A percentile compares a stretch with the other conserved stretches of the same genome.
phyloP scores from a whole-genome alignment of 2,329 filamentous ascomycete genomes.

The Aspergillus puulaauensis region DNA sequence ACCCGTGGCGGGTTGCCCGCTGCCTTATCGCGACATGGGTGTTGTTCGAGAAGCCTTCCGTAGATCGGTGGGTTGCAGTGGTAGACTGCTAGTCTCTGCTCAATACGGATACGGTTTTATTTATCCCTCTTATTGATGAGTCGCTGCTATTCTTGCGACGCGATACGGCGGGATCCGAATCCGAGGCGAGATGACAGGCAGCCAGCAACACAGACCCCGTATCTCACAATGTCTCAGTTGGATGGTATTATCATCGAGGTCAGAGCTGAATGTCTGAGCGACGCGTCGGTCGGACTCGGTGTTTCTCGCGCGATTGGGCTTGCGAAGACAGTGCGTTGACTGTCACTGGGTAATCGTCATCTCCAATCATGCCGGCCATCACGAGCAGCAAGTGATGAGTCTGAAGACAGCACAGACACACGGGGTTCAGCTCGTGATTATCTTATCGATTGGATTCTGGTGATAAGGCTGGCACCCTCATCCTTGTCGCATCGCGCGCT shows the following conservation, averaged over 20 bases:
- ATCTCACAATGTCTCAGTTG: background rate
- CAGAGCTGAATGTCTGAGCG: background rate
- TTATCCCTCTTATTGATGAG: background rate
- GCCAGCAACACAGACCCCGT: background rate
- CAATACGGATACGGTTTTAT: background rate
- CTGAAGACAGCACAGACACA: background rate
- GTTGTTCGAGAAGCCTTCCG: conserved; percentile 13
- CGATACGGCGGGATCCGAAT: background rate
- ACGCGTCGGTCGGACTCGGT: background rate
- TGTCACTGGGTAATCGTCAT: background rate
- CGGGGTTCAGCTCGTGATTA: background rate
- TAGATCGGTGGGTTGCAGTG: background rate
- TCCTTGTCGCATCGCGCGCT: too few species aligned
- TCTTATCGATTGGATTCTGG: background rate
- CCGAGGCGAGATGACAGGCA: background rate
- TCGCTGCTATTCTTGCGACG: background rate
- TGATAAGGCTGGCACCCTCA: background rate
- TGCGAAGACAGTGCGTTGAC: background rate
- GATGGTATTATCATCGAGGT: background rate
- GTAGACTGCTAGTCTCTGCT: too few species aligned
- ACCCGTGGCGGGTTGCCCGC: background rate
- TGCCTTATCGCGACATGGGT: conserved; percentile 3
- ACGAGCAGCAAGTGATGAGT: background rate
- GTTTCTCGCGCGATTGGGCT: background rate
- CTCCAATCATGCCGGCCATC: background rate